A percentile compares a stretch with the other conserved stretches of the same genome.
These are phyloP conservation scores for Ceraceosorus guamensis DNA, from an alignment of 1,284 basidiomycete species.

Conservation along the genomic window DNA sequence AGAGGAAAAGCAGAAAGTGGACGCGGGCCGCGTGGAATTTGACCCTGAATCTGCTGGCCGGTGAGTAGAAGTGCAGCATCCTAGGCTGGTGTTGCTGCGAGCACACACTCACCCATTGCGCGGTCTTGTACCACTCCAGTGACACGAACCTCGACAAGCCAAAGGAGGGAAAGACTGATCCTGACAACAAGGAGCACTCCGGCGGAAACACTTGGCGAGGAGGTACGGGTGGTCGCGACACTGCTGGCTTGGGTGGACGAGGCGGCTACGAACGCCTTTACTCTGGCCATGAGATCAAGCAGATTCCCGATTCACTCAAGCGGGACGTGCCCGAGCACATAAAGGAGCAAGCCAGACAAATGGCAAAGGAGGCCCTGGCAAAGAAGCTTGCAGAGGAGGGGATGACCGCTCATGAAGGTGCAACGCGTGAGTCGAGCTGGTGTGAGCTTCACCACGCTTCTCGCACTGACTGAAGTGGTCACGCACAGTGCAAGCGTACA, in stretches of 20 bases:
- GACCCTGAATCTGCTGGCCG: no score
- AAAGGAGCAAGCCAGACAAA: slow-evolving; percentile 46
- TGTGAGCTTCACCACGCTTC: no score
- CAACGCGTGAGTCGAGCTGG: no score
- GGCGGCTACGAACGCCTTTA: slow-evolving; percentile 43
- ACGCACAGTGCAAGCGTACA: slow-evolving; percentile 43
- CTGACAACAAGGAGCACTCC: slow-evolving; percentile 41
- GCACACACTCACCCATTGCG: no score
- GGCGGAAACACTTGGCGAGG: slow-evolving; percentile 50
- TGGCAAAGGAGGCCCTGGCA: slow-evolving; percentile 48
- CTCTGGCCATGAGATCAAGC: slow-evolving; percentile 46
- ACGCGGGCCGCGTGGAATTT: slow-evolving; percentile 4
- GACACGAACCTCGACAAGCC: slow-evolving; percentile 37
- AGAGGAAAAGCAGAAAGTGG: slow-evolving; percentile 11
- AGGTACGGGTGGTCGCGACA: slow-evolving; percentile 48
- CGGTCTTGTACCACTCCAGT: slow-evolving; percentile 19
- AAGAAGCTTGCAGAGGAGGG: slow-evolving; percentile 45
- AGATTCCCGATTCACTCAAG: slow-evolving; percentile 45
- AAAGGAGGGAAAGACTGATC: slow-evolving; percentile 48
- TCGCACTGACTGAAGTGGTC: no score
- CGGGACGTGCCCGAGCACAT: slow-evolving; percentile 47
- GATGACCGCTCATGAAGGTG: slow-evolving; percentile 43
- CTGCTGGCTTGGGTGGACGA: slow-evolving; percentile 47
- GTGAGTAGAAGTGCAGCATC: no score
- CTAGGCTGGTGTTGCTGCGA: no score